Evolutionary conservation across 2,329 filamentous ascomycete genomes (phyloP).

Genomic region (Diaporthe caulivora): DNA sequence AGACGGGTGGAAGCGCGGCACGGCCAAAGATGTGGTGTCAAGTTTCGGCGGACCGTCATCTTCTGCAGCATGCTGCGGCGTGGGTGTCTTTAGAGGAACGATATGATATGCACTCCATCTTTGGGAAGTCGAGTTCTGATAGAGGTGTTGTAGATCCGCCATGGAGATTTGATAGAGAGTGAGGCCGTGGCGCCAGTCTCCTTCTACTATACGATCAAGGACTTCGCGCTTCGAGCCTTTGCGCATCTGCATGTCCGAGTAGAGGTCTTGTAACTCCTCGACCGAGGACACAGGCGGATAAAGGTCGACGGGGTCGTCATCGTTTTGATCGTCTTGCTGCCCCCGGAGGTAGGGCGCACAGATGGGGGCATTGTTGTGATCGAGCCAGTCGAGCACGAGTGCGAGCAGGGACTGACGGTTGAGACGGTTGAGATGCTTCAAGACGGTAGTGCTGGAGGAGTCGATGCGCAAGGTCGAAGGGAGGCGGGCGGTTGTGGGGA

Average conservation of each 20-base stretch:
- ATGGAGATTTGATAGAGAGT: slow-evolving; percentile 76
- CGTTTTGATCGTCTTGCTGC: slow-evolving; percentile 55
- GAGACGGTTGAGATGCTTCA: slow-evolving; percentile 76
- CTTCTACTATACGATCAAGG: slow-evolving; percentile 72
- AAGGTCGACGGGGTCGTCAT: slow-evolving; percentile 69
- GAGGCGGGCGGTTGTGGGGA: slow-evolving; percentile 79
- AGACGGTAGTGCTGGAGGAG: slow-evolving; percentile 71
- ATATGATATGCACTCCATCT: slow-evolving; percentile 75
- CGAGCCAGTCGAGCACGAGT: slow-evolving; percentile 83
- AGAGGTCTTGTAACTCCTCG: slow-evolving; percentile 75
- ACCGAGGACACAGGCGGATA: slow-evolving; percentile 77
- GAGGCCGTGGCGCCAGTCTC: slow-evolving; percentile 76
- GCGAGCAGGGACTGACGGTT: slow-evolving; percentile 79
- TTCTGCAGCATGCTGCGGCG: slow-evolving; percentile 44
- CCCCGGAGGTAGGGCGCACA: slow-evolving; percentile 70
- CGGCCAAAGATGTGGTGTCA: slow-evolving; percentile 60
- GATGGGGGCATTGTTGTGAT: slow-evolving; percentile 70
- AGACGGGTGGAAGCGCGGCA: slow-evolving; percentile 83
- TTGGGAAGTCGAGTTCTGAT: slow-evolving; percentile 73
- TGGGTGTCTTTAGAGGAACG: slow-evolving; percentile 60
- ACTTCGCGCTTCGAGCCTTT: slow-evolving; percentile 75
- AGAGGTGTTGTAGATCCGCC: slow-evolving; percentile 75
- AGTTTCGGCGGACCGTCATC: slow-evolving; percentile 56
- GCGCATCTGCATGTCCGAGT: slow-evolving; percentile 69
- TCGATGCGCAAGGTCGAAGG: slow-evolving; percentile 78